These are phyloP conservation scores for Penicillium alfredii DNA, from an alignment of 495 filamentous ascomycete genomes.

Conservation along the genomic window DNA sequence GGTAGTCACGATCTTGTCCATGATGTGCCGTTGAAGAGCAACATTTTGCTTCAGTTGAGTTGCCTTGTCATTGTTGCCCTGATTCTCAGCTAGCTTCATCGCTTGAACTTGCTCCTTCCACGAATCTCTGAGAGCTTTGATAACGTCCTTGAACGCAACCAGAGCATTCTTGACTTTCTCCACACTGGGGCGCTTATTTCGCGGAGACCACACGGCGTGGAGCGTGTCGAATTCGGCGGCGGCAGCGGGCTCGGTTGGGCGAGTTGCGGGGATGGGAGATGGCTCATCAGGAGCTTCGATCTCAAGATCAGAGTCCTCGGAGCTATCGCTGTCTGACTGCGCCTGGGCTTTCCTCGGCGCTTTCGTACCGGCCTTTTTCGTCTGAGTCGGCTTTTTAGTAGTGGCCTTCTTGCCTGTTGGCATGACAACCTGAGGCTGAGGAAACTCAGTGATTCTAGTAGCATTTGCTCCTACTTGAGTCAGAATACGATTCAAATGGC, in stretches of 20 bases:
- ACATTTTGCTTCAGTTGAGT: slow-evolving; percentile 42
- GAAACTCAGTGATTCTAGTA: too few species aligned
- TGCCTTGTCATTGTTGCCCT: slow-evolving; percentile 39
- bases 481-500: too few species aligned
- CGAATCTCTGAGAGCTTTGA: slow-evolving; percentile 54
- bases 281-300: slow-evolving; percentile 42
- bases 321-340: slow-evolving; percentile 44
- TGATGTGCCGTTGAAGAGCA: slow-evolving; percentile 50
- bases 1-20: slow-evolving; percentile 55
- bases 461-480: not conserved
- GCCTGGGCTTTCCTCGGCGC: slow-evolving; percentile 23
- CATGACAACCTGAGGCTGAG: slow-evolving; percentile 6
- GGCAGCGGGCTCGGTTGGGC: slow-evolving; percentile 47
- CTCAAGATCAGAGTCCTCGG: slow-evolving; percentile 44
- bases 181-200: slow-evolving; percentile 36
- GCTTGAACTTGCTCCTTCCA: slow-evolving; percentile 56
- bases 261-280: slow-evolving; percentile 46
- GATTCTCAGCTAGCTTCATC: slow-evolving; percentile 52
- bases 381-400: slow-evolving; percentile 13
- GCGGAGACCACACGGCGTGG: slow-evolving; percentile 60
- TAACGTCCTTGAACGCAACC: slow-evolving; percentile 55
- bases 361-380: slow-evolving; percentile 25
- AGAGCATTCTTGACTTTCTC: slow-evolving; percentile 49
- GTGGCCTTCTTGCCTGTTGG: slow-evolving; percentile 3
- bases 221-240: slow-evolving; percentile 58